Evolutionary conservation across 257 asterid genomes (phyloP).

Genomic region (Striga asiatica): DNA sequence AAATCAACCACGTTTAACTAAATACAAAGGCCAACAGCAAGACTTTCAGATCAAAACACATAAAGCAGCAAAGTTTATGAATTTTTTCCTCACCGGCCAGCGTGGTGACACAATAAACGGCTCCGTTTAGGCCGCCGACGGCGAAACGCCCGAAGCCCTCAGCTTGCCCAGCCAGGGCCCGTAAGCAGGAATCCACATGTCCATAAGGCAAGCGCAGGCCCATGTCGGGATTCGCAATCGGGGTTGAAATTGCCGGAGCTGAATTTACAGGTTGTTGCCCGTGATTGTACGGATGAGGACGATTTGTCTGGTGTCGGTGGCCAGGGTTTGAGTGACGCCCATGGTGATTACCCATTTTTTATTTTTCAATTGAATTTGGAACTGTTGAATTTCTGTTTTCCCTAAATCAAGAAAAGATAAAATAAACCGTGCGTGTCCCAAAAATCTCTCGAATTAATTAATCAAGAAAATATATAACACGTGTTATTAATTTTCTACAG

Average conservation of each 20-base stretch:
- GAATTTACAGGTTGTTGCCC: conserved; percentile 5
- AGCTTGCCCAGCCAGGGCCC: conserved; percentile 67
- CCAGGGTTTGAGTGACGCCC: conserved; percentile 23
- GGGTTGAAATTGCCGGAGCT: conserved; percentile 11
- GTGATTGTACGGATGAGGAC: conserved; percentile 10
- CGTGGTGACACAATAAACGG: conserved; percentile 49
- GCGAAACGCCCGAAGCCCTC: conserved; percentile 87
- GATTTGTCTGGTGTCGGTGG: conserved; percentile 15
- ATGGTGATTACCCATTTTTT: conserved; percentile 25
- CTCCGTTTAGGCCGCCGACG: conserved; percentile 67
- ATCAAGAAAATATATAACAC: too few species aligned
- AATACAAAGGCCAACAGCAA: background rate
- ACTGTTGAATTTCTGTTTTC: too few species aligned
- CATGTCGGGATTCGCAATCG: conserved; percentile 18
- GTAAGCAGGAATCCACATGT: conserved; percentile 55
- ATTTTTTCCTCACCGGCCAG: conserved; percentile 41
- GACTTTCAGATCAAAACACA: background rate
- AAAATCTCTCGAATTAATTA: too few species aligned
- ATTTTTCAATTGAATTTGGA: background rate
- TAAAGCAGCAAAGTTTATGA: background rate
- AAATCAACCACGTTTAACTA: background rate
- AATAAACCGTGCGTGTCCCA: too few species aligned
- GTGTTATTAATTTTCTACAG: too few species aligned
- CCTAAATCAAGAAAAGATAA: too few species aligned
- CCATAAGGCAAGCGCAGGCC: conserved; percentile 52